Evolutionary conservation across 2,329 filamentous ascomycete species (phyloP), one percentile per base, ranked within the genome.

Genomic region (Phaeosphaeriaceae sp.): DNA sequence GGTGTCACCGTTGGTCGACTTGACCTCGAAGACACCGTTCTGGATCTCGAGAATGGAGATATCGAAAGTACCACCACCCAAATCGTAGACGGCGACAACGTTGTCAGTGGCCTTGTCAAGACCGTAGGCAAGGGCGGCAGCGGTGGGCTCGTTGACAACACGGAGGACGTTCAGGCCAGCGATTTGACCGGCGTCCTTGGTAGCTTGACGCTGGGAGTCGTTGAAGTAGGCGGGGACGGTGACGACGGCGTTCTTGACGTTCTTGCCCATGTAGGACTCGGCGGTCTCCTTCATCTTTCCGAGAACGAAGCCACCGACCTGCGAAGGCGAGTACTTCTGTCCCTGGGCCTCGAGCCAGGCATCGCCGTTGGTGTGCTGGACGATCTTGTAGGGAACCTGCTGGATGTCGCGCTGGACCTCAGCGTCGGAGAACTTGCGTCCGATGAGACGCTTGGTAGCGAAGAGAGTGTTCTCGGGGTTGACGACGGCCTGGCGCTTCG

Each of bases 271-370:
- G 84, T 96, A 97, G 62, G 91, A 85, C 85, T 97, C 93, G 67
- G 94, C 94, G 52, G 94, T 98, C 86, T 97, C 94, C 89, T 96
- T 97, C 94, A 97, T 97, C 88, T 98, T 97, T 81, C 93, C 90
- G 73, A 98, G 88, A 68, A 97, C 86, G 81, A 97, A 97, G 76
- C 93, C 94, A 87, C 94, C 94, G 66, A 98, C 92, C 82, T 98
- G 94, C n/a, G 93, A 97, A 57, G 94, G 94, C 67, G 93, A 97
- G 86, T 97, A 97, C 81, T 93, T 96, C 82, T 97, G 89, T 77
- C 89, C 93, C 71, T 93, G 92, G 71, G 93, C 91, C 81, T 93
- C 88, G 65, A 98, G 91, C 94, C 94, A 97, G 63, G 94, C 94
- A 78, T 97, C 94, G 71, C 94, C 94, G 79, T 97, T 97, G 83